phyloP scores from a whole-genome alignment of 2,329 filamentous ascomycete genomes.

The Penicillium sp. region DNA sequence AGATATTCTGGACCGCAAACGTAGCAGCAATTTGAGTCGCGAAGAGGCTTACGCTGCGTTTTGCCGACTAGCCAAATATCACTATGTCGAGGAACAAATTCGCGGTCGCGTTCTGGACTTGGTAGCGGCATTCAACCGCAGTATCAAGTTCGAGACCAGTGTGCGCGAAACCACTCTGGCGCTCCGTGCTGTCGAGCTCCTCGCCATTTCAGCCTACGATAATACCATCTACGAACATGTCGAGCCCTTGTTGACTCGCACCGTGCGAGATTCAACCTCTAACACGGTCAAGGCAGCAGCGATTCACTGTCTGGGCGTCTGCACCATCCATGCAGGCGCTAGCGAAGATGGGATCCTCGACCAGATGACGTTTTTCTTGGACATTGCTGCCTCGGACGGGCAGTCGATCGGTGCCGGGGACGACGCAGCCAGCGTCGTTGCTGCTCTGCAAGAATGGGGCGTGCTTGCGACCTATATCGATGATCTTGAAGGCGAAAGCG shows the following conservation, averaged over 20 bases:
- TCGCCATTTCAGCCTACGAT: constrained; percentile 58
- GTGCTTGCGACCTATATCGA: constrained; percentile 70
- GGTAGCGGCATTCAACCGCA: constrained; percentile 57
- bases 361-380: constrained; percentile 64
- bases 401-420: constrained; percentile 62
- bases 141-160: constrained; percentile 59
- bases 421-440: constrained; percentile 60
- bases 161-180: constrained; percentile 62
- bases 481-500: constrained; percentile 62
- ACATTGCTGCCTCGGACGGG: constrained; percentile 75
- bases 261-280: constrained; percentile 59
- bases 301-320: constrained; percentile 63
- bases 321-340: constrained; percentile 66
- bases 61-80: constrained; percentile 57
- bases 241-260: constrained; percentile 50
- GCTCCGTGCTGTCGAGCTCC: constrained; percentile 62
- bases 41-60: constrained; percentile 60
- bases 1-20: constrained; percentile 67
- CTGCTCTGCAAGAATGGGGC: constrained; percentile 69
- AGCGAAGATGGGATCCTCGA: constrained; percentile 59
- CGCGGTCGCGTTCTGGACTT: constrained; percentile 53
- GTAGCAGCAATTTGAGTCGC: constrained; percentile 62
- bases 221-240: constrained; percentile 59
- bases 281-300: constrained; percentile 58
- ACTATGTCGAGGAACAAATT: constrained; percentile 58